Percentiles rank a stretch among this genome's conserved stretches.
Conservation (phyloP, 192 early-diverging fungal species). For the Coemansia sp. region DNA sequence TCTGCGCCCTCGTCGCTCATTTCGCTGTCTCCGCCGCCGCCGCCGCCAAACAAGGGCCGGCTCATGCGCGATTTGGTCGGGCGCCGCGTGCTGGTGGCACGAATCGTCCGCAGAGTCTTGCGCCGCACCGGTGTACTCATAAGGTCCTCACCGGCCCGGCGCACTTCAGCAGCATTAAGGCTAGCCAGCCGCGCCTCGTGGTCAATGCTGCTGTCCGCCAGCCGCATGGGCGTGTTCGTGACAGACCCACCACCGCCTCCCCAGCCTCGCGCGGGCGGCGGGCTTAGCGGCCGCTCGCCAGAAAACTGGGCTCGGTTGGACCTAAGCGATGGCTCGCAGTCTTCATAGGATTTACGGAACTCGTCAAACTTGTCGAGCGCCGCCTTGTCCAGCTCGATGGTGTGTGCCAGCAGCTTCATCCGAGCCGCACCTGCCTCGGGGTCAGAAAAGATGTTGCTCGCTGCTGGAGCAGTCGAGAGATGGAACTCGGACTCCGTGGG, state of each 20-base stretch:
- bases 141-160: slow-evolving; percentile 46
- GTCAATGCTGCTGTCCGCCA: slow-evolving; percentile 15
- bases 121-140: slow-evolving; percentile 48
- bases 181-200: slow-evolving; percentile 25
- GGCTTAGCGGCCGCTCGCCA: slow-evolving; percentile 50
- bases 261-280: slow-evolving; percentile 39
- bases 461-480: neutral
- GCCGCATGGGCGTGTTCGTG: slow-evolving; percentile 31
- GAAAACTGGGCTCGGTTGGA: slow-evolving; percentile 45
- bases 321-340: slow-evolving; percentile 47
- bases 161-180: slow-evolving; percentile 35
- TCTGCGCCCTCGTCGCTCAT: slow-evolving; percentile 28
- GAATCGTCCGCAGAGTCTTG: slow-evolving; percentile 25
- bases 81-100: slow-evolving; percentile 40
- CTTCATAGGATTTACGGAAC: slow-evolving; percentile 47
- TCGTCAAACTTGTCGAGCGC: slow-evolving; percentile 52
- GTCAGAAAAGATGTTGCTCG: slow-evolving; percentile 26
- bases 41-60: slow-evolving; percentile 17
- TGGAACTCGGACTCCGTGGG: neutral
- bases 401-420: slow-evolving; percentile 20
- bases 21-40: slow-evolving; percentile 24
- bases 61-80: slow-evolving; percentile 26
- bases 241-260: slow-evolving; percentile 1
- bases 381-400: slow-evolving; percentile 17
- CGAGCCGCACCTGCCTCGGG: slow-evolving; percentile 18